These are phyloP conservation scores for Pontederia crassipes DNA, from an alignment of 176 grass and related monocot genomes.

Conservation along the genomic window DNA sequence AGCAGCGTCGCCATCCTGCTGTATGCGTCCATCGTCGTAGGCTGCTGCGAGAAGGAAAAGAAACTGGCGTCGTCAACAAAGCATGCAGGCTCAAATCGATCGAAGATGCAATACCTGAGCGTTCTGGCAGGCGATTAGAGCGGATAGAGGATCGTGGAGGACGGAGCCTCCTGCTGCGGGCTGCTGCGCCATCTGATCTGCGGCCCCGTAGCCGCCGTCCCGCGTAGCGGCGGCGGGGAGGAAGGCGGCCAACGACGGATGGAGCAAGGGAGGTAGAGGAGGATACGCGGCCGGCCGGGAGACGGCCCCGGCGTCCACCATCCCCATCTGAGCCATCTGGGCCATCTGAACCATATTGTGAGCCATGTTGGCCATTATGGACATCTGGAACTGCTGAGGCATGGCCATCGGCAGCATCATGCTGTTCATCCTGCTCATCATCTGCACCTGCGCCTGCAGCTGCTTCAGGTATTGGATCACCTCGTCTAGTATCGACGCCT, in stretches of 20 bases:
- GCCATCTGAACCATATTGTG: slow-evolving; percentile 28
- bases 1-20: slow-evolving; percentile 46
- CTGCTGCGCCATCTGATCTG: no score
- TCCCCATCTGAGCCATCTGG: slow-evolving; percentile 59
- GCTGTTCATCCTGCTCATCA: slow-evolving; percentile 73
- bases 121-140: slow-evolving; percentile 45
- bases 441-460: slow-evolving; percentile 63
- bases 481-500: slow-evolving; percentile 98
- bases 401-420: slow-evolving; percentile 84
- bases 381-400: slow-evolving; percentile 54
- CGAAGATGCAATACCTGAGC: slow-evolving; percentile 23
- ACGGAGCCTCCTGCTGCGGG: background rate
- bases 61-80: no score
- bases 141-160: slow-evolving; percentile 37
- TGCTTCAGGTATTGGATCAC: slow-evolving; percentile 96
- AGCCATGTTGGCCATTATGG: slow-evolving; percentile 47
- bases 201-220: slow-evolving; percentile 12
- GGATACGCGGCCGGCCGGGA: slow-evolving; percentile 36
- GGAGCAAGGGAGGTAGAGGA: slow-evolving; percentile 12
- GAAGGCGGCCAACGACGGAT: no score
- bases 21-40: slow-evolving; percentile 59
- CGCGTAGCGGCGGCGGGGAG: slow-evolving; percentile 7
- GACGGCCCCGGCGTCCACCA: slow-evolving; percentile 40
- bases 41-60: slow-evolving; percentile 20
- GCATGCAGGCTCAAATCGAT: background rate